phyloP scores from a whole-genome alignment of 768 basidiomycete genomes.

The Lepiota subincarnata region DNA sequence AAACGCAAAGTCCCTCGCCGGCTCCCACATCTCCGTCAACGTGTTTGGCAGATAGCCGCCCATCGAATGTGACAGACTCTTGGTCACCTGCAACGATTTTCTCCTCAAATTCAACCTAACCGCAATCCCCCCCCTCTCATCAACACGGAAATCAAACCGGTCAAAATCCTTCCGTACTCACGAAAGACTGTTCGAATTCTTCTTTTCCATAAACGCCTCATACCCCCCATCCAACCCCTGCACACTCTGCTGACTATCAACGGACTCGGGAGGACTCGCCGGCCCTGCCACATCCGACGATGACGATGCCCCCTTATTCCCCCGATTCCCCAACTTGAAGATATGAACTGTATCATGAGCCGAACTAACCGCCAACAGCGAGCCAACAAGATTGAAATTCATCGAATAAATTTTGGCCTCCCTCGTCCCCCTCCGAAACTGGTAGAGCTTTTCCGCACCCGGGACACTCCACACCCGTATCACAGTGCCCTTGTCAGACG shows the following conservation, averaged over 20 bases:
- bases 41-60: conserved; percentile 86
- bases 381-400: conserved; percentile 77
- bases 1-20: conserved; percentile 90
- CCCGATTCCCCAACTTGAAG: conserved; percentile 66
- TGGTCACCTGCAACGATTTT: conserved; percentile 71
- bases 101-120: conserved; percentile 42
- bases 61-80: conserved; percentile 69
- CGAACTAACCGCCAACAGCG: conserved; percentile 84
- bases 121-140: too few relatives aligned
- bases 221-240: conserved; percentile 77
- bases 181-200: conserved; percentile 61
- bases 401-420: conserved; percentile 80
- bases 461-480: conserved; percentile 94
- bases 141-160: conserved; percentile 1
- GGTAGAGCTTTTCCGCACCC: conserved; percentile 88
- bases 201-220: conserved; percentile 78
- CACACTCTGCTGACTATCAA: conserved; percentile 63
- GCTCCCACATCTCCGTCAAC: conserved; percentile 96
- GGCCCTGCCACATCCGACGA: conserved; percentile 25
- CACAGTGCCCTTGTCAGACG: conserved; percentile 93
- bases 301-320: conserved; percentile 9
- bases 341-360: conserved; percentile 97
- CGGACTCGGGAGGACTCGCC: conserved; percentile 60
- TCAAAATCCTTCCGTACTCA: conserved; percentile 26
- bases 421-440: conserved; percentile 88